phyloP scores from a whole-genome alignment of 2,329 filamentous ascomycete genomes.

The Aschersonia sp. region DNA sequence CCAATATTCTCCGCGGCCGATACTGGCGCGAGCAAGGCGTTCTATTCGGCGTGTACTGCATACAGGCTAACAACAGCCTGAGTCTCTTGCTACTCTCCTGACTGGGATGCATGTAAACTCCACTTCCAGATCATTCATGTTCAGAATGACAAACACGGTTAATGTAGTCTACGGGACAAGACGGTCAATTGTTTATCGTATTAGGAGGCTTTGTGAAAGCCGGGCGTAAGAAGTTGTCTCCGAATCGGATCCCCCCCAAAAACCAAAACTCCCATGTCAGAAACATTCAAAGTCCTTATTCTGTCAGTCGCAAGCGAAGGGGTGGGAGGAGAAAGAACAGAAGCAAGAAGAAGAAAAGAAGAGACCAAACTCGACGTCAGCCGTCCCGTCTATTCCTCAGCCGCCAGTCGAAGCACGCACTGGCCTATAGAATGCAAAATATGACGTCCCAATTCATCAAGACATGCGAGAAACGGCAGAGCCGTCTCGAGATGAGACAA shows the following conservation, averaged over 20 bases:
- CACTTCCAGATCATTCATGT: too few species aligned
- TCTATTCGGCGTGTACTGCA: too few species aligned
- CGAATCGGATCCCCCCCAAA: background rate
- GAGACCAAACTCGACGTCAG: slow-evolving; percentile 20
- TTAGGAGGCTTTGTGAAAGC: background rate
- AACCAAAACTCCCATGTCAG: background rate
- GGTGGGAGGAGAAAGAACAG: background rate
- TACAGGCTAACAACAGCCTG: too few species aligned
- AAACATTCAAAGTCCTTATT: background rate
- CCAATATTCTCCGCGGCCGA: too few species aligned
- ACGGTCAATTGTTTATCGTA: background rate
- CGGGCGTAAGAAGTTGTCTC: background rate
- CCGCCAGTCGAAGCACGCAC: slow-evolving; percentile 3
- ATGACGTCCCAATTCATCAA: slow-evolving; percentile 6
- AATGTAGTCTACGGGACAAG: background rate
- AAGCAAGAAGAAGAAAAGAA: slow-evolving; percentile 11
- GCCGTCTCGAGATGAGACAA: background rate
- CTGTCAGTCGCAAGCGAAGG: background rate
- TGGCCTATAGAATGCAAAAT: slow-evolving; percentile 10
- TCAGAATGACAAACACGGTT: too few species aligned
- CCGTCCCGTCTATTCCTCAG: slow-evolving; percentile 11
- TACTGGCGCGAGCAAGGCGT: too few species aligned
- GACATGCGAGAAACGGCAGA: background rate
- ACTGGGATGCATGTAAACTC: too few species aligned
- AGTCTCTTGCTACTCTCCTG: too few species aligned